These are phyloP conservation scores for Rhododendron ferrugineum DNA, from an alignment of 148 eudicot species.

Conservation along the genomic window DNA sequence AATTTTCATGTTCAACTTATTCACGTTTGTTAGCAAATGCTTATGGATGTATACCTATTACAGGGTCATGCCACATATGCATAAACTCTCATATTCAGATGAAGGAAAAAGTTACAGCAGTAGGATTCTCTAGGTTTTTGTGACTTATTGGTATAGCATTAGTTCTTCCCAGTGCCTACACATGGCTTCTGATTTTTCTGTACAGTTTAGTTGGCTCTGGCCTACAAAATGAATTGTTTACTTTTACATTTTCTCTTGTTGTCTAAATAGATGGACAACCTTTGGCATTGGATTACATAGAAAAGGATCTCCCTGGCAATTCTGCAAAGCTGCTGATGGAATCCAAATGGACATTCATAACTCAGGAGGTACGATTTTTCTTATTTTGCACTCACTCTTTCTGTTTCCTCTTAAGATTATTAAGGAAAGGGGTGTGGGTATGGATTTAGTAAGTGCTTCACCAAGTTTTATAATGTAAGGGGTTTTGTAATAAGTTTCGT, in stretches of 20 bases:
- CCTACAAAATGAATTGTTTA: background rate
- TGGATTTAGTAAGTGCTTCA: background rate
- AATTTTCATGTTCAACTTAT: background rate
- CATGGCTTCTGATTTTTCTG: background rate
- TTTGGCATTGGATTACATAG: constrained; percentile 53
- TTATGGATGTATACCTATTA: background rate
- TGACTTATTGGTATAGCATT: background rate
- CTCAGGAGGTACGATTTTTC: constrained; percentile 40
- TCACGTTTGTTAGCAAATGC: background rate
- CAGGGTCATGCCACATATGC: background rate
- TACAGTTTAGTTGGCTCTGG: background rate
- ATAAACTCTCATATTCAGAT: background rate
- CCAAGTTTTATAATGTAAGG: background rate
- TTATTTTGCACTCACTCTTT: background rate
- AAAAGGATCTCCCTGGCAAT: constrained; percentile 47
- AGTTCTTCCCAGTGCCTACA: background rate
- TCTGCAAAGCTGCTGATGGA: constrained; percentile 35
- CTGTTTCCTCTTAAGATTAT: background rate
- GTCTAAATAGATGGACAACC: constrained; percentile 70
- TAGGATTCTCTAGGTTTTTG: background rate
- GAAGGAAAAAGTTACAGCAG: background rate
- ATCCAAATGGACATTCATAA: constrained; percentile 63
- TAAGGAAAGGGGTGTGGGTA: background rate
- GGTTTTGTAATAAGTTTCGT: background rate
- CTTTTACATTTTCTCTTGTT: background rate